Evolutionary conservation across 306 rosid species (phyloP).

Genomic region (Trifolium dubium): DNA sequence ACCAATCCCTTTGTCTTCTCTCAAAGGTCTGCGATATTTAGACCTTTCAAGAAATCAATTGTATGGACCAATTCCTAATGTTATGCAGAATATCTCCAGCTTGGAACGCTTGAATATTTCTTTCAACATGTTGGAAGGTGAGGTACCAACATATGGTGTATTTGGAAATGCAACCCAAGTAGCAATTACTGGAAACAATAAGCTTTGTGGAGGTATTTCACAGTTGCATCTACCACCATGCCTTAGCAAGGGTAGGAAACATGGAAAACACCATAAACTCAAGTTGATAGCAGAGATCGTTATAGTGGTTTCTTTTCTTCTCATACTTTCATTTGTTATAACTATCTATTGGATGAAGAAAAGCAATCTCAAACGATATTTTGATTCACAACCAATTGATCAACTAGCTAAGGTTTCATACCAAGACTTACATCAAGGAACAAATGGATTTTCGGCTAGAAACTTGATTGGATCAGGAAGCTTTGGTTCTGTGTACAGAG

Average conservation of each 20-base stretch:
- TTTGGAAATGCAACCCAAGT: not conserved
- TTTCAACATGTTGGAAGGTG: slow-evolving; percentile 45
- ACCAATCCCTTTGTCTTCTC: slow-evolving; percentile 38
- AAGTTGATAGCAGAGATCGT: too few relatives aligned
- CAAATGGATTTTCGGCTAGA: not conserved
- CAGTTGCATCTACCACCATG: not conserved
- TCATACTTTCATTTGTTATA: too few relatives aligned
- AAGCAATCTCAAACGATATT: too few relatives aligned
- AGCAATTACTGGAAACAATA: not conserved
- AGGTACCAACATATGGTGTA: slow-evolving; percentile 38
- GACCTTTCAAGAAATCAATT: slow-evolving; percentile 47
- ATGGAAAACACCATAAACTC: too few relatives aligned
- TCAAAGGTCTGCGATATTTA: slow-evolving; percentile 28
- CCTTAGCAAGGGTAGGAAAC: not conserved
- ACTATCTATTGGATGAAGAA: too few relatives aligned
- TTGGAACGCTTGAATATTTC: slow-evolving; percentile 39
- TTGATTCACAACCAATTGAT: too few relatives aligned
- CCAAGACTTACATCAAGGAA: not conserved
- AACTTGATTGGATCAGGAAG: slow-evolving; percentile 29
- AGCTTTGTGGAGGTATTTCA: not conserved
- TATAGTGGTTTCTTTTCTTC: too few relatives aligned
- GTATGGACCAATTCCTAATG: slow-evolving; percentile 42
- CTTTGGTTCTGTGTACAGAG: slow-evolving; percentile 34
- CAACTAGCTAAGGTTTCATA: too few relatives aligned
- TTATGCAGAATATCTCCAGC: slow-evolving; percentile 3